These are phyloP conservation scores for Chrysosporium queenslandicum DNA, from an alignment of 2,329 filamentous ascomycete species.

Conservation along the genomic window DNA sequence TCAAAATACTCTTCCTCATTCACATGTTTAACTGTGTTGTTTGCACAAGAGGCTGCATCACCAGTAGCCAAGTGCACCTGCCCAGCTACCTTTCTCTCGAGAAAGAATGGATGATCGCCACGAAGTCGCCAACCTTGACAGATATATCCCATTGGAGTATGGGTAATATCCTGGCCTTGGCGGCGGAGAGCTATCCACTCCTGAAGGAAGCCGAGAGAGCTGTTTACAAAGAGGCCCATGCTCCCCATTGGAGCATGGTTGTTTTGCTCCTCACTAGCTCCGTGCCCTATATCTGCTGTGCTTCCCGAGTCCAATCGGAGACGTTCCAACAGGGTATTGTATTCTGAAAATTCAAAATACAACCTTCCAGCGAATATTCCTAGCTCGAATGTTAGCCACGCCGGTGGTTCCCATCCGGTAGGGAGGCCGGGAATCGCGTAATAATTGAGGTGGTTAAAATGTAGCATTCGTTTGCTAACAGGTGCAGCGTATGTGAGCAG, in stretches of 20 bases:
- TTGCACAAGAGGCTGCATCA: not conserved
- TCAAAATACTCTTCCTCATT: not conserved
- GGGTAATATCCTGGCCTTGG: slow-evolving; percentile 28
- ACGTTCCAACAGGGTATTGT: slow-evolving; percentile 16
- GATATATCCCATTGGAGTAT: slow-evolving; percentile 31
- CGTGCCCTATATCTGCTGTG: not conserved
- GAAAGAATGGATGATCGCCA: slow-evolving; percentile 25
- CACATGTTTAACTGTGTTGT: not conserved
- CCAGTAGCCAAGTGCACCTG: not conserved
- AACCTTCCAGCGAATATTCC: slow-evolving; percentile 52
- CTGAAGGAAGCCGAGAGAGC: slow-evolving; percentile 24
- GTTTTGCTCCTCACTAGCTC: not conserved
- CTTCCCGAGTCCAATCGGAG: not conserved
- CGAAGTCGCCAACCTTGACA: slow-evolving; percentile 24
- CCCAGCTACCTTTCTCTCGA: not conserved
- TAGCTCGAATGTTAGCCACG: slow-evolving; percentile 49
- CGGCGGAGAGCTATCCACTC: slow-evolving; percentile 27
- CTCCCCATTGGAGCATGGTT: not conserved
- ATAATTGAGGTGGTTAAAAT: slow-evolving; percentile 47
- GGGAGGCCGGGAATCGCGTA: slow-evolving; percentile 44
- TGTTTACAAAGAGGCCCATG: not conserved
- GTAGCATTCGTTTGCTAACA: slow-evolving; percentile 49
- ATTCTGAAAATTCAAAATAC: slow-evolving; percentile 34
- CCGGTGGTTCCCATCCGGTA: slow-evolving; percentile 34
- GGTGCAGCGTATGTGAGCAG: slow-evolving; percentile 52